Evolutionary conservation across 345 rosid species (phyloP).

Genomic region (Dipteronia sinensis): DNA sequence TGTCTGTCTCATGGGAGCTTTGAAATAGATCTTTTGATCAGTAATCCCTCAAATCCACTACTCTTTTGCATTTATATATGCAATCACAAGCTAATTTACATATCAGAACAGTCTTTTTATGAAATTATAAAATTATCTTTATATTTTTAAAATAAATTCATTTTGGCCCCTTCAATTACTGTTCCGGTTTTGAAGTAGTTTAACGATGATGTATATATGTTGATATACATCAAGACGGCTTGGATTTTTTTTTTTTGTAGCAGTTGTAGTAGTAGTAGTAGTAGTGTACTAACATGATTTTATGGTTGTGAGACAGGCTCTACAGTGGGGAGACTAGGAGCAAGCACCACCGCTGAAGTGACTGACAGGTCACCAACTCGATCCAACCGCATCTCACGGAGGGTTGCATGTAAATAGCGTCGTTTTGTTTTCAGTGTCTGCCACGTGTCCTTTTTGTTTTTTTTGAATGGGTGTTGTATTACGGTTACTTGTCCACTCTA

Average conservation of each 20-base stretch:
- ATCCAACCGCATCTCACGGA: neutral
- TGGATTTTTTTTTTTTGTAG: conserved; percentile 2
- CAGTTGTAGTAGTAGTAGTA: neutral
- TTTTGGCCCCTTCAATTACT: too few relatives aligned
- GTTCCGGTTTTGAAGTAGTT: too few relatives aligned
- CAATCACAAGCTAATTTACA: neutral
- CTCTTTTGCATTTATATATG: neutral
- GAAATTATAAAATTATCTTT: too few relatives aligned
- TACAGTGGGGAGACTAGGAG: conserved; percentile 90
- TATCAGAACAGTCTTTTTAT: too few relatives aligned
- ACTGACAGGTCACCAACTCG: neutral
- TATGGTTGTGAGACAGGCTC: conserved; percentile 51
- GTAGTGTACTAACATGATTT: neutral
- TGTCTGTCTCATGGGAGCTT: conserved; percentile 53
- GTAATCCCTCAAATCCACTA: conserved; percentile 11
- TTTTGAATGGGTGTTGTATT: neutral
- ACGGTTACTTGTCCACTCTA: too few relatives aligned
- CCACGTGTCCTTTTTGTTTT: neutral
- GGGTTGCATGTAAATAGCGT: conserved; percentile 36
- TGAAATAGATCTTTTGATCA: conserved; percentile 39
- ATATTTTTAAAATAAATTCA: too few relatives aligned
- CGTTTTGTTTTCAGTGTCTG: conserved; percentile 7
- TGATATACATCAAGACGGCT: neutral
- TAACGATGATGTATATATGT: too few relatives aligned
- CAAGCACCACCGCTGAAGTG: conserved; percentile 61